These are phyloP conservation scores for Hysterium pulicare DNA, from an alignment of 2,329 filamentous ascomycete genomes.

Conservation along the genomic window DNA sequence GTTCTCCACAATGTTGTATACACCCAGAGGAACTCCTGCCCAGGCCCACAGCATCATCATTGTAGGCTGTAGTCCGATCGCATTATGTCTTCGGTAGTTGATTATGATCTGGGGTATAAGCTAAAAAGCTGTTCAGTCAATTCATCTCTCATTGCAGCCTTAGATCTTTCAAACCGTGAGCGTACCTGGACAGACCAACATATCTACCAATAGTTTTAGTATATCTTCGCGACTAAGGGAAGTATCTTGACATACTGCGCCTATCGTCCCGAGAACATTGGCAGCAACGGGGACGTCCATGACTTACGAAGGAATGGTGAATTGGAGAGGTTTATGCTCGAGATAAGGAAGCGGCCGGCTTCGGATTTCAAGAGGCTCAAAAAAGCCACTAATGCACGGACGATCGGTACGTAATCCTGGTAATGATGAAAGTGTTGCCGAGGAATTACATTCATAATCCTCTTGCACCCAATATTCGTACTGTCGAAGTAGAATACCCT, in stretches of 20 bases:
- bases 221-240: conserved; percentile 3
- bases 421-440: no score
- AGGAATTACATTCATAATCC: not conserved
- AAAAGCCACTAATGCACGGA: conserved; percentile 8
- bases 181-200: conserved; percentile 64
- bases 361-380: not conserved
- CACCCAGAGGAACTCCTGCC: conserved; percentile 65
- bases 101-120: conserved; percentile 67
- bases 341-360: not conserved
- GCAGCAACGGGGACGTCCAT: conserved; percentile 57
- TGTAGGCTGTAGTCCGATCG: conserved; percentile 61
- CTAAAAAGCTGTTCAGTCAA: conserved; percentile 37
- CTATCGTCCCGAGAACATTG: conserved; percentile 58
- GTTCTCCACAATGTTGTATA: conserved; percentile 55
- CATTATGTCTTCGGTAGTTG: conserved; percentile 65
- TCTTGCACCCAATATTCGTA: not conserved
- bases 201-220: conserved; percentile 27
- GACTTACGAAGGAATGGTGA: no score
- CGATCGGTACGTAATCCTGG: not conserved
- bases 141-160: not conserved
- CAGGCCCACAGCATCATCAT: conserved; percentile 73
- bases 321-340: no score
- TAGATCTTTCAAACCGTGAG: not conserved
- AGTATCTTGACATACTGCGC: conserved; percentile 46
- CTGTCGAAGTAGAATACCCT: not conserved